phyloP scores from a whole-genome alignment of 345 rosid species.

The Anastatica hierochuntica region DNA sequence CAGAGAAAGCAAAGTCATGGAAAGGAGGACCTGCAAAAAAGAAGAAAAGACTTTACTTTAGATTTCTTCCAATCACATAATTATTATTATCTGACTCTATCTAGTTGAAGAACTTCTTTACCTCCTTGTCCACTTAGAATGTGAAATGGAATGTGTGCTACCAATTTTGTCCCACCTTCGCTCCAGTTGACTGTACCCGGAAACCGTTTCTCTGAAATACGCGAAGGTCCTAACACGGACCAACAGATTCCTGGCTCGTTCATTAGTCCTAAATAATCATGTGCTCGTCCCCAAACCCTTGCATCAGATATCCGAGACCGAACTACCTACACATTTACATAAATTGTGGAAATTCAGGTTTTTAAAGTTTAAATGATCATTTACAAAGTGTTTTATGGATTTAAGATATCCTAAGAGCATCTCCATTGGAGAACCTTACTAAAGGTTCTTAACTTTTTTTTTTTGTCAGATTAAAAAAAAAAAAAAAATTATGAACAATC shows the following conservation, averaged over 20 bases:
- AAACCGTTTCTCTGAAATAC: constrained; percentile 34
- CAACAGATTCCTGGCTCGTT: constrained; percentile 69
- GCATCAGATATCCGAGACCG: constrained; percentile 77
- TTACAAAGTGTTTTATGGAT: not conserved
- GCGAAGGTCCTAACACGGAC: constrained; percentile 73
- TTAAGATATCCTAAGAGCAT: not conserved
- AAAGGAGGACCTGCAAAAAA: constrained; percentile 71
- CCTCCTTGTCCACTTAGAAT: constrained; percentile 80
- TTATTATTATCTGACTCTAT: too few species aligned
- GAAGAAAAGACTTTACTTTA: not conserved
- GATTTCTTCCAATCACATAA: not conserved
- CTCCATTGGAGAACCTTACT: too few species aligned
- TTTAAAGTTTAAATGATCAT: not conserved
- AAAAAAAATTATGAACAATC: too few species aligned
- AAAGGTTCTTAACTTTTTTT: too few species aligned
- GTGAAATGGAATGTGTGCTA: constrained; percentile 72
- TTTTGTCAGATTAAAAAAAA: too few species aligned
- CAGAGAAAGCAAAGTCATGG: constrained; percentile 76
- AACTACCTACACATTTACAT: constrained; percentile 44
- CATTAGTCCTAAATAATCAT: constrained; percentile 78
- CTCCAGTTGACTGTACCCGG: constrained; percentile 86
- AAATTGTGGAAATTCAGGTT: not conserved
- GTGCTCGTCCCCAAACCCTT: constrained; percentile 74
- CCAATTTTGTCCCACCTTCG: constrained; percentile 57
- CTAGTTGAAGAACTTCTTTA: constrained; percentile 8